Base-by-base conservation (phyloP, 257 asterid species). In the Solanum ossicruentum region DNA sequence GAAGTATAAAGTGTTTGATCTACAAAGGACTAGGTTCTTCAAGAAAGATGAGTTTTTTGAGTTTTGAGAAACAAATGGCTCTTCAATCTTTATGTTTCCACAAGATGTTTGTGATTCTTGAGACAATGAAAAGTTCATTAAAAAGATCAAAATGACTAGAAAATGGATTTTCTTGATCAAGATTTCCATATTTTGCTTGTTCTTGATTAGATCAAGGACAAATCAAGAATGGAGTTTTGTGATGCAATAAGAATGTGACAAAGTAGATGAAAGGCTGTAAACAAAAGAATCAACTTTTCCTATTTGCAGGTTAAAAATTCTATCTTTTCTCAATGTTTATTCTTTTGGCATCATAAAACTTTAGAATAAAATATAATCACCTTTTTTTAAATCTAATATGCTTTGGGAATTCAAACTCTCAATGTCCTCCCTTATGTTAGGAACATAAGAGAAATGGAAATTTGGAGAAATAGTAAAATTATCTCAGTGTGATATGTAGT, bases 1-100 rank as follows among this genome's bases (percentile, higher is more conserved):
- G 43, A 86, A 88, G 69, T 90, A 91, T 10, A 91, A 83, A 54
- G 78, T 86, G 10, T 86, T 73, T 23, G 92, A 91, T 89, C 89
- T 90, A 90, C 96, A 93, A 84, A 88, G 88, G 72, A 90, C 83
- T 78, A 90, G 75, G 78, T 70, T 83, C 45, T 79, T 89, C 61
- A 90, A 63, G 21, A 86, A 84, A 26, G 90, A 84, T 13, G 91
- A 72, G 1, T 36, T 0, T 12, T 87, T 84, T 80, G 90, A 77
- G 67, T 86, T 86, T 72, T 85, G 86, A 32, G 49, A 41, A 12
- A 61, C 21, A 80, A 88, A 84, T 26, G 90, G 91, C 15, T 81
- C 28, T 84, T 87, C 84, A 63, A 92, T 67, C 78, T 63, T 86
- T 47, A 86, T 88, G 54, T 81, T 87, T 7, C 93, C 92, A 84